A percentile compares a stretch with the other conserved stretches of the same genome.
Conservation (phyloP, 2,329 filamentous ascomycete genomes). For the Trichoderma guizhouense region DNA sequence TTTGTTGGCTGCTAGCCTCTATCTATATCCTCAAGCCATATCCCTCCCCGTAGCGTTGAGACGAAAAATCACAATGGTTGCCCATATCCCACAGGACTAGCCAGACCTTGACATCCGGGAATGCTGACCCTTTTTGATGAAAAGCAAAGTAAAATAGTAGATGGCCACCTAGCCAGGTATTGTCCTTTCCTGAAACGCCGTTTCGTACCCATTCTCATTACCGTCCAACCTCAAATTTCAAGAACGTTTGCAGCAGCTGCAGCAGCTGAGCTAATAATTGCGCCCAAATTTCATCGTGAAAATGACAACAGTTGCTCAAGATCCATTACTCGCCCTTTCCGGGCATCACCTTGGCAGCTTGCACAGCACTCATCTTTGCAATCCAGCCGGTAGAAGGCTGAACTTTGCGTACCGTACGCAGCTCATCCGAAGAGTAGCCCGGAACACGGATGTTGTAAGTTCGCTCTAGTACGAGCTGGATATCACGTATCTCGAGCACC, state of each 20-base stretch:
- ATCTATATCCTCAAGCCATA: background rate
- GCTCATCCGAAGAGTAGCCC: slow-evolving; percentile 89
- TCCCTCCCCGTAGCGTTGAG: background rate
- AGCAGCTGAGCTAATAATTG: background rate
- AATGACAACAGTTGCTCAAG: background rate
- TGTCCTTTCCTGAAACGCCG: slow-evolving; percentile 17
- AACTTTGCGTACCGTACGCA: slow-evolving; percentile 90
- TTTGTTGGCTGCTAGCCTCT: background rate
- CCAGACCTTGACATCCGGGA: background rate
- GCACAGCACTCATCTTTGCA: slow-evolving; percentile 93
- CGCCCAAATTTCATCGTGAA: background rate
- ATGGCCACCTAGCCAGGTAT: slow-evolving; percentile 5
- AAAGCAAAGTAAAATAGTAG: background rate
- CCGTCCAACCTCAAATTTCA: background rate
- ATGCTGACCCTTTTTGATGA: background rate
- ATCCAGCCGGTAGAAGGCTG: slow-evolving; percentile 88
- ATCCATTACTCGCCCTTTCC: slow-evolving; percentile 50
- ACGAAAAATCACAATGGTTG: background rate
- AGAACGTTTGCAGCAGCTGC: background rate
- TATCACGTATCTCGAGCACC: slow-evolving; percentile 82
- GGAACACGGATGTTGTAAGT: slow-evolving; percentile 91
- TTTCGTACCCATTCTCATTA: slow-evolving; percentile 3
- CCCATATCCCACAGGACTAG: background rate
- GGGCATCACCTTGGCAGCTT: slow-evolving; percentile 81
- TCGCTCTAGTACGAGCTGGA: slow-evolving; percentile 78